Conservation (phyloP, 1,284 basidiomycete species). For the Fistulinella staudtii region DNA sequence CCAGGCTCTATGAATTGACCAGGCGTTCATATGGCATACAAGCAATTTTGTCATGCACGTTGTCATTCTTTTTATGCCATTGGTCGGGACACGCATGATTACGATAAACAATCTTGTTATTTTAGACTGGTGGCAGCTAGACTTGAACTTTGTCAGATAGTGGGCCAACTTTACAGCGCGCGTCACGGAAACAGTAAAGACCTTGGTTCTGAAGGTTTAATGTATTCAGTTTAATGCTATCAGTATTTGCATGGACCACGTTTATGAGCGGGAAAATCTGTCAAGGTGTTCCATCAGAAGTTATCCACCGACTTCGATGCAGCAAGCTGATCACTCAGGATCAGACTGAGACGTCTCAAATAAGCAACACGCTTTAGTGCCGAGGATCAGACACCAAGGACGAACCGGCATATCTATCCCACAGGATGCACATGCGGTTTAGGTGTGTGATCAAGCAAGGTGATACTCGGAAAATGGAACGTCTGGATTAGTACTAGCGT, state of each 20-base stretch:
- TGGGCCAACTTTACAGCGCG: neutral
- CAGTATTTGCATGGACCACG: neutral
- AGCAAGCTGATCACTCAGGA: no score
- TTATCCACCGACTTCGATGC: no score
- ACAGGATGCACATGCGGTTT: no score
- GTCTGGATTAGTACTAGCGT: no score
- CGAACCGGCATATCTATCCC: no score
- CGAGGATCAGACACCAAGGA: no score
- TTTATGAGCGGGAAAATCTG: neutral
- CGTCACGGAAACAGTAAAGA: neutral
- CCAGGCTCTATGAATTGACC: conserved; percentile 10
- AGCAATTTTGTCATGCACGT: conserved; percentile 6
- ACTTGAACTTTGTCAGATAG: neutral
- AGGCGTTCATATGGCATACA: conserved; percentile 20
- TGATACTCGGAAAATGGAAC: no score
- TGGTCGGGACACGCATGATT: conserved; percentile 11
- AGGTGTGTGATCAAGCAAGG: no score
- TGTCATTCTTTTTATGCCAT: conserved; percentile 7
- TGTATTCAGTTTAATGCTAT: conserved; percentile 5
- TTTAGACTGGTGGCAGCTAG: conserved; percentile 14
- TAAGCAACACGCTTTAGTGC: no score
- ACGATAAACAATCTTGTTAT: conserved; percentile 25
- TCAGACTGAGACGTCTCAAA: no score
- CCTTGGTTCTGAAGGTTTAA: neutral
- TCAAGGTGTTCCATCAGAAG: neutral